Base-by-base conservation (phyloP, 805 yeast species). In the Barnettozyma populi region DNA sequence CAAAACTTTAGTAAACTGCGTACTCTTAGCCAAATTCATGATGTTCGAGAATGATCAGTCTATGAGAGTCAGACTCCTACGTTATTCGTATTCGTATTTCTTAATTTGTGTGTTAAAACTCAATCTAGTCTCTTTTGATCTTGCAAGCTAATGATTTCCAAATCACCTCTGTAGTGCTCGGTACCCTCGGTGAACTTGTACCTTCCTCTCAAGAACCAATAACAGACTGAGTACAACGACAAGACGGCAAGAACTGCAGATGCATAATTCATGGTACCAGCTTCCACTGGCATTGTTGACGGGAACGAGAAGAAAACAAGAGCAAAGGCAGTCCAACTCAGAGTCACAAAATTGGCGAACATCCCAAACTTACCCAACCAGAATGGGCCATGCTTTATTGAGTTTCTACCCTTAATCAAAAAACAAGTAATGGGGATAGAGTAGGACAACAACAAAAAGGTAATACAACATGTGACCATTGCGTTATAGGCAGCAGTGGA, bases 191-290 rank as follows among this genome's bases (percentile, higher is more conserved):
- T 32, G 36, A 32, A 32, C 36, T 32, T 32, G 19, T 32, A 18
- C 19, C 36, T 32, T 32, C 36, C 76, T 51, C 63, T 62, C 16
- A 67, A 64, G 46, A 63, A 67, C 87, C 87, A 82, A 57, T 80
- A 80, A 4, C 71, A 45, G 2, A 77, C 52, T 27, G 75, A 62
- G 57, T 72, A 77, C 36, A 1, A 65, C 13, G 11, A 69, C 54
- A 68, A 73, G 10, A 77, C 78, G 23, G 67, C 76, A 48, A 75
- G 66, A 13, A 78, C 84, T 13, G 74, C 84, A 29, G 76, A 66
- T n/a, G 79, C 80, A 54, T 84, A 84, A 60, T 84, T 84, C 89
- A 84, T 84, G 52, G 74, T 73, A 32, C 75, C 75, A 18, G 70
- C 71, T 3, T 73, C 67, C 3, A 73, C 88, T 1, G 89, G 90